Percentiles rank a stretch among this genome's conserved stretches.
Conservation (phyloP, 768 basidiomycete genomes). For the Podaxis mareebaensis region DNA sequence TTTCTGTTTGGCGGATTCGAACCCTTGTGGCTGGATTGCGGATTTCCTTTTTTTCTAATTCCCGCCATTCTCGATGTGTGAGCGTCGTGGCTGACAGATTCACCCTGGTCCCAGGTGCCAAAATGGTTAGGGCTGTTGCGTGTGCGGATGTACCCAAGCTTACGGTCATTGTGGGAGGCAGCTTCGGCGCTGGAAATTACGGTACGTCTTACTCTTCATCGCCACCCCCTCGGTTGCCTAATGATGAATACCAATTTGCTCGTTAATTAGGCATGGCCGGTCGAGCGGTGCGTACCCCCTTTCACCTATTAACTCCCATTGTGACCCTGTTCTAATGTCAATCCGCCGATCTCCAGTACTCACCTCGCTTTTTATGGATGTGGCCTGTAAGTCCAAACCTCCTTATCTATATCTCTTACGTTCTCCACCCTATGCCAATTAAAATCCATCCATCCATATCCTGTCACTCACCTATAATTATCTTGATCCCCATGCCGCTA, state of each 20-base stretch:
- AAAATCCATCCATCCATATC: not conserved
- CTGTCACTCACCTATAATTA: constrained; percentile 9
- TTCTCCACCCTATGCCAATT: not conserved
- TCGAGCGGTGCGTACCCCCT: constrained; percentile 67
- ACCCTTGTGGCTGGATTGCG: no score
- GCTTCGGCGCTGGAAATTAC: constrained; percentile 95
- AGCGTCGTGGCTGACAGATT: not conserved
- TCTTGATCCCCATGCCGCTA: constrained; percentile 2
- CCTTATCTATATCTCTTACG: constrained; percentile 1
- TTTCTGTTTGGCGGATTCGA: no score
- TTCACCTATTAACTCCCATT: not conserved
- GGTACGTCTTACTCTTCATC: constrained; percentile 43
- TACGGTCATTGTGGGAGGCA: constrained; percentile 90
- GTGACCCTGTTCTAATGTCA: not conserved
- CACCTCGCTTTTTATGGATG: constrained; percentile 96
- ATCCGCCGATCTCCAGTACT: constrained; percentile 57
- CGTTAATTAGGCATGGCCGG: constrained; percentile 79
- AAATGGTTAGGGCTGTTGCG: constrained; percentile 95
- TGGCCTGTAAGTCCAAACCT: constrained; percentile 73
- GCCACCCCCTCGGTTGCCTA: constrained; percentile 6
- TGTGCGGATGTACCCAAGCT: constrained; percentile 94
- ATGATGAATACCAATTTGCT: constrained; percentile 2
- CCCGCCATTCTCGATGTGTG: not conserved
- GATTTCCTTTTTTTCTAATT: no score
- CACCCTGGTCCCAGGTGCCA: constrained; percentile 54